Evolutionary conservation across 495 filamentous ascomycete species (phyloP), one percentile per base, ranked within the genome.

Genomic region (Daldinia loculata): DNA sequence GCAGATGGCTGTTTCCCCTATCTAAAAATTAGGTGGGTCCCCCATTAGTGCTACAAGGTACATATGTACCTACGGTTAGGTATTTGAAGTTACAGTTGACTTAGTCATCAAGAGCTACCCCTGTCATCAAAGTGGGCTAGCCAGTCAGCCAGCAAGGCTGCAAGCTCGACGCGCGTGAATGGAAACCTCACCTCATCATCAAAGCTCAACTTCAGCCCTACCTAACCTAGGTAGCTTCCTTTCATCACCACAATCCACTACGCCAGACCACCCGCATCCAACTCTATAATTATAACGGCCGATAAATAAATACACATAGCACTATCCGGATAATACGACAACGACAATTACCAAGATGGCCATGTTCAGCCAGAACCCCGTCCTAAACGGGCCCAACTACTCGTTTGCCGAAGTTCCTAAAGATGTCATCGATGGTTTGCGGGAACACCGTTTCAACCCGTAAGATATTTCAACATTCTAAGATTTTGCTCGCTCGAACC

Each of bases 401-500:
- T 87, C 84, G 57, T 84, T 87, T 79, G 83, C 79, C 75, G 84
- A 87, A 71, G 76, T 81, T 29, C 84, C 85, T 52, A 80, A 77
- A 71, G 66, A 77, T 32, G 77, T 80, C 6, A 75, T 81, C 39
- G 84, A 85, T 65, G 81, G 82, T 55, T 75, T 84, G 29, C 82
- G 84, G 59, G 76, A 97, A 80, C 95, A 98, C 81, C 87, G 89
- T 71, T 98, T 98, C 83, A 94, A 98, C 80, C 95, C 95, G 95
- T 98, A 88, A 77, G 87, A 56, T 52, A 60, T 50, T 56, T 39
- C 58, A 30, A n/a, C 12, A 58, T 45, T 57, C 51, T 60, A 6
- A 41, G 32, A 45, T 50, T 53, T 39, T 60, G 11, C 26, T 56
- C 52, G 27, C 56, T 60, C 17, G 22, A 34, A 0, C 30, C 27